Percentiles rank a stretch among this genome's conserved stretches.
These are phyloP conservation scores for Curvularia lunata DNA, from an alignment of 2,329 filamentous ascomycete species.

Conservation along the genomic window DNA sequence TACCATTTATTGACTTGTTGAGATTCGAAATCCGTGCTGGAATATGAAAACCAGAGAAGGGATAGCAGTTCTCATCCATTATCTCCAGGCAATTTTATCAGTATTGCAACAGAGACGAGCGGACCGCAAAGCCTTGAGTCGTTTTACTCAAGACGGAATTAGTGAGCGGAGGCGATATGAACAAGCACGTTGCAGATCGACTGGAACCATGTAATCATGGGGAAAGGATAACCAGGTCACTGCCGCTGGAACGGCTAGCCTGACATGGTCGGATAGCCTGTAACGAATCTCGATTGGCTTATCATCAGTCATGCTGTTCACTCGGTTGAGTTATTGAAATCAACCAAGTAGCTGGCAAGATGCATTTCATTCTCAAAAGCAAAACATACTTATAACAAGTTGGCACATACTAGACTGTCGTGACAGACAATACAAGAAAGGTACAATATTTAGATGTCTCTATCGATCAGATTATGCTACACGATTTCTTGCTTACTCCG, in stretches of 20 bases:
- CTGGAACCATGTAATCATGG: background rate
- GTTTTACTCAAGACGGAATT: constrained; percentile 3
- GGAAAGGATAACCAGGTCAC: background rate
- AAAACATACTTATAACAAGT: background rate
- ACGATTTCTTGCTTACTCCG: background rate
- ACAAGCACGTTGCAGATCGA: constrained; percentile 1
- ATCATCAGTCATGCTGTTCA: constrained; percentile 1
- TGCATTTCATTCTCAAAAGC: constrained; percentile 1
- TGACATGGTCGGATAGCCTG: background rate
- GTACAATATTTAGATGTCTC: background rate
- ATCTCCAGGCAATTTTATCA: constrained; percentile 8
- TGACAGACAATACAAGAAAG: background rate
- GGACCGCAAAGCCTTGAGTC: constrained; percentile 3
- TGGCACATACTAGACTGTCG: background rate
- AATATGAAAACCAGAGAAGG: background rate
- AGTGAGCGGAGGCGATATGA: constrained; percentile 9
- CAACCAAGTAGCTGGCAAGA: constrained; percentile 1
- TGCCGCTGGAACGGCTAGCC: background rate
- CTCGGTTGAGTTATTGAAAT: background rate
- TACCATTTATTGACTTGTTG: constrained; percentile 1
- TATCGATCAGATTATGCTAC: background rate
- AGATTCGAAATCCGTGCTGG: background rate
- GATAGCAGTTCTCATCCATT: constrained; percentile 6
- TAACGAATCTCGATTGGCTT: background rate
- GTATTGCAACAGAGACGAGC: background rate